phyloP scores from a whole-genome alignment of 805 yeast species.

The Ascoidea asiatica region DNA sequence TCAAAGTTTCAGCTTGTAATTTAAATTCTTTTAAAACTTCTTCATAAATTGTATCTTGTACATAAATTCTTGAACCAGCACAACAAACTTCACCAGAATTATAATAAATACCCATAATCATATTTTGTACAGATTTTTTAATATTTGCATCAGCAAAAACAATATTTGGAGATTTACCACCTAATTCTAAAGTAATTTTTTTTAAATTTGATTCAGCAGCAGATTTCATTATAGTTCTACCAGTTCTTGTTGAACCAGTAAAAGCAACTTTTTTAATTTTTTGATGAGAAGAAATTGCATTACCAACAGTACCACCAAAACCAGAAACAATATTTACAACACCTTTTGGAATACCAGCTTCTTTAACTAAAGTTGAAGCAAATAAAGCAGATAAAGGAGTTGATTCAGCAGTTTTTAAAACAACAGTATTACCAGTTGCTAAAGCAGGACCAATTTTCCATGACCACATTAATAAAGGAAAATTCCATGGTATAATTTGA shows the following conservation, averaged over 20 bases:
- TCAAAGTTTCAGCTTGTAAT: slow-evolving; percentile 38
- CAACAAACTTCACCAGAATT: slow-evolving; percentile 78
- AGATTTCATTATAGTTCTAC: slow-evolving; percentile 54
- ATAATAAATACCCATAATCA: slow-evolving; percentile 58
- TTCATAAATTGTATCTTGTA: slow-evolving; percentile 63
- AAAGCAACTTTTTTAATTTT: slow-evolving; percentile 64
- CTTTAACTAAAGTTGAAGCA: slow-evolving; percentile 45
- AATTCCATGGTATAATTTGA: slow-evolving; percentile 77
- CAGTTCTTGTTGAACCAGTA: slow-evolving; percentile 72
- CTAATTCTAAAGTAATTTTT: slow-evolving; percentile 70
- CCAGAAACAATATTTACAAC: slow-evolving; percentile 66
- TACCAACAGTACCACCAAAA: slow-evolving; percentile 62
- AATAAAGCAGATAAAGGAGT: slow-evolving; percentile 64
- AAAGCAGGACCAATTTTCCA: slow-evolving; percentile 76
- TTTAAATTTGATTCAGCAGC: slow-evolving; percentile 61
- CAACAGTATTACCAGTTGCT: slow-evolving; percentile 63
- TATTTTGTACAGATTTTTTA: slow-evolving; percentile 33
- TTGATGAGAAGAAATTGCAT: slow-evolving; percentile 55
- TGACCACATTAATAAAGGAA: slow-evolving; percentile 66
- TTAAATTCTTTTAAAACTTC: slow-evolving; percentile 44
- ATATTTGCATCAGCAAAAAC: slow-evolving; percentile 59
- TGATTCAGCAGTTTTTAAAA: slow-evolving; percentile 64
- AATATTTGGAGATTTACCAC: slow-evolving; percentile 74
- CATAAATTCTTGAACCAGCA: slow-evolving; percentile 69
- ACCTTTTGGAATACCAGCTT: slow-evolving; percentile 67